Conservation (phyloP, 345 rosid genomes). For the Diplotaxis tenuifolia region DNA sequence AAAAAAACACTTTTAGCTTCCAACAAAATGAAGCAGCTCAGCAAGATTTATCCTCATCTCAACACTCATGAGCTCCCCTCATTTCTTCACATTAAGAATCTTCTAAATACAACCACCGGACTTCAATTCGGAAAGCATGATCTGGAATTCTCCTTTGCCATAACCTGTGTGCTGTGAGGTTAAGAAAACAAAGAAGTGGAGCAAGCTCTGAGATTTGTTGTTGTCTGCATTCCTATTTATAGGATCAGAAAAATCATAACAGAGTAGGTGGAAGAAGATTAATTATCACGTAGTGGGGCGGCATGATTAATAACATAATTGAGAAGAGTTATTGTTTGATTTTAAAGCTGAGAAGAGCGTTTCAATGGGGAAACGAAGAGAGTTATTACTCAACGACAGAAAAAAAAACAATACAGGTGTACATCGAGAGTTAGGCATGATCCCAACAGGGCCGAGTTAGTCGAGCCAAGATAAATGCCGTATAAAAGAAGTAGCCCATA, state of each 20-base stretch:
- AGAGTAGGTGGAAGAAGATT: background rate
- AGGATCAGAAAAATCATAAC: background rate
- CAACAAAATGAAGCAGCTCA: conserved; percentile 74
- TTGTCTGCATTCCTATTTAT: background rate
- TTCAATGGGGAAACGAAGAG: no score
- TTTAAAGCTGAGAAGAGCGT: no score
- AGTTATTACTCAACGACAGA: no score
- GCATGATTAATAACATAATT: background rate
- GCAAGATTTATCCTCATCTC: conserved; percentile 75
- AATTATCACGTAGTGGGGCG: background rate
- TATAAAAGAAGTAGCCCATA: no score
- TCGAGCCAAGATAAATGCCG: no score
- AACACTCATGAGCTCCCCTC: background rate
- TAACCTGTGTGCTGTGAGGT: background rate
- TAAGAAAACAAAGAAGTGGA: background rate
- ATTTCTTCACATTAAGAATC: no score
- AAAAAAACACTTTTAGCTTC: conserved; percentile 49
- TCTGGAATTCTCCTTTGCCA: background rate
- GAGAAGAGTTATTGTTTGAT: no score
- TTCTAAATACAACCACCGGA: background rate
- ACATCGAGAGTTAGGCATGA: no score
- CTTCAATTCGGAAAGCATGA: background rate
- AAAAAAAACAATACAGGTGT: no score
- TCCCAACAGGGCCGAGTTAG: no score
- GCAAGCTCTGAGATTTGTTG: background rate